A percentile compares a stretch with the other conserved stretches of the same genome.
phyloP scores from a whole-genome alignment of 768 basidiomycete genomes.

The Rhodotorula kratochvilovae region DNA sequence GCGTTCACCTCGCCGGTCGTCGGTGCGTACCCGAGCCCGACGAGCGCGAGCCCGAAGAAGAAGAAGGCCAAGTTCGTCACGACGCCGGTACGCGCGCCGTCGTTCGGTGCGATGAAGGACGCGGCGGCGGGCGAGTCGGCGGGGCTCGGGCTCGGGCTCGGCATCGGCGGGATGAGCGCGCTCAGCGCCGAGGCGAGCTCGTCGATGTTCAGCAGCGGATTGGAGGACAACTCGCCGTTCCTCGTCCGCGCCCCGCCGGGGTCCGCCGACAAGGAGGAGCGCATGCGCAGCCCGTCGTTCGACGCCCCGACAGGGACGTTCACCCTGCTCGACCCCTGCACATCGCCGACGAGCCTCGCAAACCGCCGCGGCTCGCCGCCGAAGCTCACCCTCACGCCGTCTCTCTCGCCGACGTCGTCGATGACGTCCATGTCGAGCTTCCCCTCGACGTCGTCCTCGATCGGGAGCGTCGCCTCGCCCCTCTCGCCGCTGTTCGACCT shows the following conservation, averaged over 20 bases:
- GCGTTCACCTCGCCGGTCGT: conserved; percentile 26
- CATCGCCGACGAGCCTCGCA: not conserved
- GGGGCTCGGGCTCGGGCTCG: conserved; percentile 5
- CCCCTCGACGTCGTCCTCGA: too few relatives aligned
- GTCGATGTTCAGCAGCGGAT: not conserved
- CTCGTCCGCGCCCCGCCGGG: not conserved
- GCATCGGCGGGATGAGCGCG: not conserved
- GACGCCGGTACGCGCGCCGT: not conserved
- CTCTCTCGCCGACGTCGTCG: conserved; percentile 16
- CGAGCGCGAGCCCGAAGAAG: too few relatives aligned
- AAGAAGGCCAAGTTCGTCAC: conserved; percentile 23
- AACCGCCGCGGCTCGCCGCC: conserved; percentile 6
- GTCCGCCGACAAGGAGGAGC: not conserved
- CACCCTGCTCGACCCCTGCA: too few relatives aligned
- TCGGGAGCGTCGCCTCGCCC: conserved; percentile 9
- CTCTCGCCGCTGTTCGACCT: conserved; percentile 25
- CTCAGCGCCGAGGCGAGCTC: not conserved
- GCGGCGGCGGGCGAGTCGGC: too few relatives aligned
- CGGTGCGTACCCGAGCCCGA: too few relatives aligned
- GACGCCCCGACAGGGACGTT: not conserved
- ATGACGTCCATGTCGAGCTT: not conserved
- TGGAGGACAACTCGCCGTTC: not conserved
- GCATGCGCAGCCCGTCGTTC: not conserved
- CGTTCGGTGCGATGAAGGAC: not conserved
- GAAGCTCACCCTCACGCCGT: conserved; percentile 13